Percentiles rank a stretch among this genome's conserved stretches.
phyloP scores from a whole-genome alignment of 2,329 filamentous ascomycete genomes.

The Microsporum canis region DNA sequence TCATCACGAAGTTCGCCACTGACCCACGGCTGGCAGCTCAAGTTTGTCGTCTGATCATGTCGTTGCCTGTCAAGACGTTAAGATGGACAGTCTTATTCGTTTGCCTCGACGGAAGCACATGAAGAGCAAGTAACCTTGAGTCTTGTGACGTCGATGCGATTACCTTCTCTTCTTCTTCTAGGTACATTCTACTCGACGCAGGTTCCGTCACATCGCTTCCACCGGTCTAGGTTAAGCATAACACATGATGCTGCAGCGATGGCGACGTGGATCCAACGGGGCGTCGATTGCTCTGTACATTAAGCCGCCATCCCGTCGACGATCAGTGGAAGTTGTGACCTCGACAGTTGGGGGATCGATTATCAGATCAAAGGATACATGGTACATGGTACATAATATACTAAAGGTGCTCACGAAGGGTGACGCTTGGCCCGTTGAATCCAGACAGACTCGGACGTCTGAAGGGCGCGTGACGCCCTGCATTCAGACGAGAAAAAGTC shows the following conservation, averaged over 20 bases:
- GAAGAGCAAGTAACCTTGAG: too few relatives aligned
- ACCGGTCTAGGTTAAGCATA: neutral
- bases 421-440: neutral
- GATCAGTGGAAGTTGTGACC: neutral
- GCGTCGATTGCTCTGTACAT: neutral
- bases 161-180: neutral
- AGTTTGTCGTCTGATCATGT: neutral
- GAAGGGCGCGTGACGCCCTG: neutral
- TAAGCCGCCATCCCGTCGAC: neutral
- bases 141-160: neutral
- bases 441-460: neutral
- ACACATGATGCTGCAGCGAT: neutral
- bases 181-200: neutral
- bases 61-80: neutral
- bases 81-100: neutral
- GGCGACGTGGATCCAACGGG: slow-evolving; percentile 2
- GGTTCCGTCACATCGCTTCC: neutral
- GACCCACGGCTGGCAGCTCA: neutral
- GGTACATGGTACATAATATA: neutral
- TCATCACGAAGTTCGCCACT: neutral
- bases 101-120: neutral
- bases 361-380: neutral
- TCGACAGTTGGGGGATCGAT: neutral
- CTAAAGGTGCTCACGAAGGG: neutral
- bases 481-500: neutral